Evolutionary conservation across 352 stramenopile genomes (phyloP), one percentile per base, ranked within the genome.

Genomic region (Globisporangium splendens): DNA sequence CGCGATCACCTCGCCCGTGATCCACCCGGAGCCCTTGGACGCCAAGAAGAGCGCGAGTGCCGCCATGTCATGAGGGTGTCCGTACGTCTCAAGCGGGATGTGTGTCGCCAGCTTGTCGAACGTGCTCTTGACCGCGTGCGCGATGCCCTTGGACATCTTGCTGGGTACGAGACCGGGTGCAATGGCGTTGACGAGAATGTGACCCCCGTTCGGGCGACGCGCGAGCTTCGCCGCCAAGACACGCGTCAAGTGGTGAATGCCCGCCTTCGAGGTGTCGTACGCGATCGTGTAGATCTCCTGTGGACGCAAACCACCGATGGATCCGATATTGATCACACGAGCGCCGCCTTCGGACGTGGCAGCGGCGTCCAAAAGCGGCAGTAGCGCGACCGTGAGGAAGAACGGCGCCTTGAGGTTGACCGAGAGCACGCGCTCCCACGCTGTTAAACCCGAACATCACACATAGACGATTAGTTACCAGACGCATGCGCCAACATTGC

Each of bases 181-280:
- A 18, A 99, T 83, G 24, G 86, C 86, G 72, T 99, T 99, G n/a
- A 98, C 95, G 7, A 96, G 92, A 57, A 98, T 98, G 65, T 89
- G 77, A 31, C 93, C 82, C 35, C 81, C 79, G 44, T 91, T 89
- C 14, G 79, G 72, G 8, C 75, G 79, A 24, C 75, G 75, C 54
- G 83, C 91, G 8, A 99, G 81, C 68, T 98, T 96, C 0, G 82
- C 75, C 0, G 94, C 86, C 35, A 98, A 57, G 47, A 96, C 88
- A 44, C 88, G 89, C 22, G 94, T 98, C 21, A 99, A 68, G 61
- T 97, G 86, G 71, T 98, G 93, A 18, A 98, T 70, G 2, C 91
- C 96, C 5, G 95, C 94, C 80, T 99, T 99, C 59, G 76, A 94
- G 50, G 87, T 84, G 70, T 98, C 92, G 76, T 99, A 99, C n/a